phyloP scores from a whole-genome alignment of 208 protist genomes.

The Trypanosoma platydactyli region DNA sequence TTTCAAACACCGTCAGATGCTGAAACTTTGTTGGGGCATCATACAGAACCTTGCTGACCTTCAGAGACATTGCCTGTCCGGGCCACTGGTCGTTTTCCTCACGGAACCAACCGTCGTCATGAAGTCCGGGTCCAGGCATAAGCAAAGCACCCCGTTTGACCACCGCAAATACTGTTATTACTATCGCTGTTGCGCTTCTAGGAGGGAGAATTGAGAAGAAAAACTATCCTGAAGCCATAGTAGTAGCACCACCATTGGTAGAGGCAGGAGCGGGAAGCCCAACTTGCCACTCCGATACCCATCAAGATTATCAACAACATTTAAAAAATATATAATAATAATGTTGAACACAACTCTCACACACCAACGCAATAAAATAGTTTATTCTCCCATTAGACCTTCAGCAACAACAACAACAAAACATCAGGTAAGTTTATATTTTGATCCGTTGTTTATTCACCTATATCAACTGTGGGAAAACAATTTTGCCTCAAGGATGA shows the following conservation, averaged over 20 bases:
- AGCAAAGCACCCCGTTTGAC: slow-evolving; percentile 6
- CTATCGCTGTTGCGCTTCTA: background rate
- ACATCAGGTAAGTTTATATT: background rate
- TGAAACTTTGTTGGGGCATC: slow-evolving; percentile 83
- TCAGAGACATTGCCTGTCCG: slow-evolving; percentile 83
- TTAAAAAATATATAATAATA: slow-evolving; percentile 10
- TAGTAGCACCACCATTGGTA: no score
- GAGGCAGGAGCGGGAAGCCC: no score
- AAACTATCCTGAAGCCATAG: no score
- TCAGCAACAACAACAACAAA: background rate
- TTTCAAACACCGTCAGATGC: slow-evolving; percentile 89
- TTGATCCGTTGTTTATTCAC: no score
- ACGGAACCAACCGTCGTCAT: slow-evolving; percentile 89
- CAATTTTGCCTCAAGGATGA: slow-evolving; percentile 19
- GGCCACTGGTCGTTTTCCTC: slow-evolving; percentile 90
- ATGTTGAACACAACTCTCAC: no score
- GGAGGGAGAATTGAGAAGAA: slow-evolving; percentile 5
- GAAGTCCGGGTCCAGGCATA: slow-evolving; percentile 76
- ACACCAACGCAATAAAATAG: no score
- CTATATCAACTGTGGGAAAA: background rate
- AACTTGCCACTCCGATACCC: background rate
- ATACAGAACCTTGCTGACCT: slow-evolving; percentile 88
- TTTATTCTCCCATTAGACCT: background rate
- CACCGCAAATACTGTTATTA: background rate
- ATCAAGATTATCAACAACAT: background rate